phyloP scores from a whole-genome alignment of 2,329 filamentous ascomycete genomes.

The Microcyclospora tardicrescens region DNA sequence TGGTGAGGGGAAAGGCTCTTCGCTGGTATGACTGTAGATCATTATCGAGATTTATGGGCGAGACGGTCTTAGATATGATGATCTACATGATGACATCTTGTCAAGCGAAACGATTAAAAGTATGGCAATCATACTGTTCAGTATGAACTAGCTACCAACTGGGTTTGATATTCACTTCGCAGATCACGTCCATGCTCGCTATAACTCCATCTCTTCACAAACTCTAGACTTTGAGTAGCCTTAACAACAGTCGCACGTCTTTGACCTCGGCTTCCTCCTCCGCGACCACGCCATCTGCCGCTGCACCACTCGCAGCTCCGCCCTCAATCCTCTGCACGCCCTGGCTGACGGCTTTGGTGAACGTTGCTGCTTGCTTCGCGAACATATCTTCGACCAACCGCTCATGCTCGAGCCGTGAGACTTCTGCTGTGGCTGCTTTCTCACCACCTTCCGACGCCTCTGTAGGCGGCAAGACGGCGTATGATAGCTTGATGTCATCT shows the following conservation, averaged over 20 bases:
- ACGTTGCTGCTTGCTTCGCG: constrained; percentile 19
- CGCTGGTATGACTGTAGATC: too few species aligned
- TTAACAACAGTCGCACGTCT: constrained; percentile 60
- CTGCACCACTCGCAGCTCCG: constrained; percentile 20
- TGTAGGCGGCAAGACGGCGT: constrained; percentile 51
- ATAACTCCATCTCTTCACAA: not conserved
- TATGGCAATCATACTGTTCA: too few species aligned
- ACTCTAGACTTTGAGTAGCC: constrained; percentile 52
- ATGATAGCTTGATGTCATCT: constrained; percentile 93
- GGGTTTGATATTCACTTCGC: not conserved
- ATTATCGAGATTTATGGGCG: too few species aligned
- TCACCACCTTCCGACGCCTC: constrained; percentile 12
- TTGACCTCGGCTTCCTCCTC: constrained; percentile 78
- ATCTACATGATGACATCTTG: too few species aligned
- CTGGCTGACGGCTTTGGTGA: constrained; percentile 22
- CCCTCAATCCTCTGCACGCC: constrained; percentile 13
- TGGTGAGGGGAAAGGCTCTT: too few species aligned
- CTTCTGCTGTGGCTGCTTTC: constrained; percentile 14
- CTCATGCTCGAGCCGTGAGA: constrained; percentile 18
- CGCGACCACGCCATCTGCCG: constrained; percentile 48
- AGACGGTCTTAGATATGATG: too few species aligned
- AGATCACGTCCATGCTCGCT: not conserved
- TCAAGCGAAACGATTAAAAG: too few species aligned
- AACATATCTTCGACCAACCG: constrained; percentile 24
- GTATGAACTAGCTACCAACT: not conserved